phyloP scores from a whole-genome alignment of 768 basidiomycete genomes.

The Saitozyma podzolica region DNA sequence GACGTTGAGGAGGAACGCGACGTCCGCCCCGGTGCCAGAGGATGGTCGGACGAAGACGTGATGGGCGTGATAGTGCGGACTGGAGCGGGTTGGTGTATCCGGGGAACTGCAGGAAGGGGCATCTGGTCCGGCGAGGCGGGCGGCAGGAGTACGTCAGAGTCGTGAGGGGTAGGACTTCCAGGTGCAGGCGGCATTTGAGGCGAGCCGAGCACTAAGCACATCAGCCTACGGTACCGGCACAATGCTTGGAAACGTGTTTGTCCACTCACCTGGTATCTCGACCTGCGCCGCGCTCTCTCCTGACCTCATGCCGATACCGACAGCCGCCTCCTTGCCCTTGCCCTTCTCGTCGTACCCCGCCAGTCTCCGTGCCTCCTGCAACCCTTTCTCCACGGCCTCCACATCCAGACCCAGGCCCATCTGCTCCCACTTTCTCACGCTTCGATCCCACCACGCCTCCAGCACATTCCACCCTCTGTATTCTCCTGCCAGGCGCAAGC shows the following conservation, averaged over 20 bases:
- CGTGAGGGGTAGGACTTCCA: slow-evolving; percentile 35
- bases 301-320: slow-evolving; percentile 44
- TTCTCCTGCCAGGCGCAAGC: slow-evolving; percentile 74
- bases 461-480: slow-evolving; percentile 90
- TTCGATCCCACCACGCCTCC: slow-evolving; percentile 90
- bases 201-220: slow-evolving; percentile 34
- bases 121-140: slow-evolving; percentile 43
- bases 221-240: not conserved
- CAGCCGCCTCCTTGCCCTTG: slow-evolving; percentile 22
- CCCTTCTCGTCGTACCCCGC: slow-evolving; percentile 30
- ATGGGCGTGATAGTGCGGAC: slow-evolving; percentile 45
- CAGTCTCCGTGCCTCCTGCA: slow-evolving; percentile 40
- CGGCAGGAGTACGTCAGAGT: slow-evolving; percentile 43
- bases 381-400: slow-evolving; percentile 41
- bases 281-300: slow-evolving; percentile 43
- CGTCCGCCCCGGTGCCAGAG: slow-evolving; percentile 15
- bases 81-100: slow-evolving; percentile 14
- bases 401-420: slow-evolving; percentile 67
- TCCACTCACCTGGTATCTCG: slow-evolving; percentile 48
- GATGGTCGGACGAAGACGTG: slow-evolving; percentile 34
- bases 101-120: slow-evolving; percentile 21
- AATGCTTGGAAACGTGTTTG: not conserved
- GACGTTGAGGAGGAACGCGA: slow-evolving; percentile 7
- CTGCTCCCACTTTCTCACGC: slow-evolving; percentile 81
- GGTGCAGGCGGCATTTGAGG: slow-evolving; percentile 36